Percentiles rank a stretch among this genome's conserved stretches.
Conservation (phyloP, 306 rosid species). For the Pyrus betulifolia region DNA sequence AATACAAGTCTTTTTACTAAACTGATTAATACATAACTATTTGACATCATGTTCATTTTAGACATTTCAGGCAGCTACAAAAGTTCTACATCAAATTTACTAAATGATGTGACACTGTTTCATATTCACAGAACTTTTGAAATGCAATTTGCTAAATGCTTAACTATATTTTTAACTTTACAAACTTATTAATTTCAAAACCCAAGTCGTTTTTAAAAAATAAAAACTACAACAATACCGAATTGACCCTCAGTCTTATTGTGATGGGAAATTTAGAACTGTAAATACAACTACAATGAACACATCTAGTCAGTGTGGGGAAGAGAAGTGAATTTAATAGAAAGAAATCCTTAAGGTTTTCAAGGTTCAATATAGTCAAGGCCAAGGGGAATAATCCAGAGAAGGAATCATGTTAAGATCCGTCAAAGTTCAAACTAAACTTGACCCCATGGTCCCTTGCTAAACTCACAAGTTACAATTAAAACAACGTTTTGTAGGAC, state of each 20-base stretch:
- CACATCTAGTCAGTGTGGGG: neutral
- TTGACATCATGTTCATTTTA: neutral
- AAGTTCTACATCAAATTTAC: neutral
- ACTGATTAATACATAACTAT: neutral
- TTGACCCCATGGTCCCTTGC: neutral
- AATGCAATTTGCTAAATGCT: too few species aligned
- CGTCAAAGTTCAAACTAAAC: neutral
- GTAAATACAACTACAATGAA: neutral
- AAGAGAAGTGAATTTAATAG: neutral
- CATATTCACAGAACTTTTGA: neutral
- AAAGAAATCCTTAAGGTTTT: neutral
- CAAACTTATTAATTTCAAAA: neutral
- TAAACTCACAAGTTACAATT: neutral
- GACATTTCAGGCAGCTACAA: neutral
- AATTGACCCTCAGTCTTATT: neutral
- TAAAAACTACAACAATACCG: neutral
- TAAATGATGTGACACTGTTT: neutral
- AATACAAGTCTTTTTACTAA: neutral
- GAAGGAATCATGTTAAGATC: neutral
- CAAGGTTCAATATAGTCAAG: neutral
- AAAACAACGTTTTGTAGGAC: neutral
- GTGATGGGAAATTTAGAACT: neutral
- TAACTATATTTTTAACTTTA: too few species aligned
- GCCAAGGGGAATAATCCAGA: neutral
- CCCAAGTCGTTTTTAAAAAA: neutral